Percentiles rank a stretch among this genome's conserved stretches.
Evolutionary conservation across 108 stramenopile genomes (phyloP).

Genomic region (Skeletonema marinoi): DNA sequence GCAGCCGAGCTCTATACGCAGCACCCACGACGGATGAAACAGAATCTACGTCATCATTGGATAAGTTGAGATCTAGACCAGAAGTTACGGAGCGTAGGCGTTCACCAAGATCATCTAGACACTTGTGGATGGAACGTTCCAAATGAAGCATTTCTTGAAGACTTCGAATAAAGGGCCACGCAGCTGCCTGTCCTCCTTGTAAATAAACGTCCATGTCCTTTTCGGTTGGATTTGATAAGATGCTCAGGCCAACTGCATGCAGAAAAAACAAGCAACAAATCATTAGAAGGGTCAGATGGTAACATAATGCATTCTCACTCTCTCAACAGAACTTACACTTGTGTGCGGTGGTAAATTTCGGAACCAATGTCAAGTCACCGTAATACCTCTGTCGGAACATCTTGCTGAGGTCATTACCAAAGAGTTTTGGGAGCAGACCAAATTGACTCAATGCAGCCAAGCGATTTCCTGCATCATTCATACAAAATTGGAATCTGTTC

Average conservation of each 20-base stretch:
- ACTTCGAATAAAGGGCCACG: conserved; percentile 85
- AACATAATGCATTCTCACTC: not conserved
- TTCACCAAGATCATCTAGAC: conserved; percentile 66
- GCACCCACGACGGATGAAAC: conserved; percentile 48
- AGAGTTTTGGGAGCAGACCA: conserved; percentile 88
- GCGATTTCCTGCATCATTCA: conserved; percentile 87
- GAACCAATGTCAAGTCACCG: conserved; percentile 83
- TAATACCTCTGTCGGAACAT: conserved; percentile 95
- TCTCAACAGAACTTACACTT: not conserved
- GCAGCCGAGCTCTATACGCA: conserved; percentile 40
- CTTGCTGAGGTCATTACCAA: conserved; percentile 92
- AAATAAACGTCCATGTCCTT: conserved; percentile 88
- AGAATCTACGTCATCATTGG: conserved; percentile 64
- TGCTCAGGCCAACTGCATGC: conserved; percentile 85
- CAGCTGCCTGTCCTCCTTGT: conserved; percentile 81
- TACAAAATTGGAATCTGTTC: conserved; percentile 74
- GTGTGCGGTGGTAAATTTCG: conserved; percentile 71
- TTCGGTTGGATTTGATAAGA: conserved; percentile 79
- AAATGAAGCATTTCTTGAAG: conserved; percentile 83
- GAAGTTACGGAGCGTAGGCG: conserved; percentile 50
- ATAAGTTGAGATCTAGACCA: conserved; percentile 49
- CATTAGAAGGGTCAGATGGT: not conserved
- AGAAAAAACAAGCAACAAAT: not conserved
- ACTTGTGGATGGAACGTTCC: conserved; percentile 73
- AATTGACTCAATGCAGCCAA: conserved; percentile 78